Percentiles rank a stretch among this genome's conserved stretches.
phyloP scores from a whole-genome alignment of 495 filamentous ascomycete genomes.

The Aspergillus bridgeri region DNA sequence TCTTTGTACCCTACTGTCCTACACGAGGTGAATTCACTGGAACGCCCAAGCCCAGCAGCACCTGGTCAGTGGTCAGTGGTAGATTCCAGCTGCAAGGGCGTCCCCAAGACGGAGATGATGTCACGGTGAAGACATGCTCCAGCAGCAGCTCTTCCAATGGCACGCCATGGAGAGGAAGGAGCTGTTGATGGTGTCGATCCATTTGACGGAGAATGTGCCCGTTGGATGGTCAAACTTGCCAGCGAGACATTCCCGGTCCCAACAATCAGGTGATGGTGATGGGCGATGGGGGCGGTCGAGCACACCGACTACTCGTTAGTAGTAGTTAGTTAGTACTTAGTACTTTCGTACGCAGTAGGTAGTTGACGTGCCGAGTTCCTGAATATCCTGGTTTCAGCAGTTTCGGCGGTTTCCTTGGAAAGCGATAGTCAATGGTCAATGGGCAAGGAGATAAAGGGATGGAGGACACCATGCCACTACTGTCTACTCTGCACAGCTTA shows the following conservation, averaged over 20 bases:
- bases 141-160: not conserved
- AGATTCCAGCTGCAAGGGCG: not conserved
- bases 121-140: not conserved
- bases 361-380: not conserved
- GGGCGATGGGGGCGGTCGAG: not conserved
- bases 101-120: not conserved
- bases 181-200: not conserved
- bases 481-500: too few species aligned
- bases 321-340: too few species aligned
- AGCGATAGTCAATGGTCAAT: too few species aligned
- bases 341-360: too few species aligned
- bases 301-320: too few species aligned
- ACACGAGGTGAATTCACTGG: too few species aligned
- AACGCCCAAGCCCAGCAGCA: too few species aligned
- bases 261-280: not conserved
- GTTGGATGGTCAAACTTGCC: not conserved
- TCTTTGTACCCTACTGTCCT: too few species aligned
- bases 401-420: not conserved
- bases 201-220: not conserved
- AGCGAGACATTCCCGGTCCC: not conserved
- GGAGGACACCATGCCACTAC: not conserved
- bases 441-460: not conserved
- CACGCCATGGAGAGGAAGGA: not conserved
- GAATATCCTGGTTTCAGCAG: not conserved
- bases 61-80: too few species aligned